phyloP scores from a whole-genome alignment of 305 asterid species.

The Plantago lanceolata region DNA sequence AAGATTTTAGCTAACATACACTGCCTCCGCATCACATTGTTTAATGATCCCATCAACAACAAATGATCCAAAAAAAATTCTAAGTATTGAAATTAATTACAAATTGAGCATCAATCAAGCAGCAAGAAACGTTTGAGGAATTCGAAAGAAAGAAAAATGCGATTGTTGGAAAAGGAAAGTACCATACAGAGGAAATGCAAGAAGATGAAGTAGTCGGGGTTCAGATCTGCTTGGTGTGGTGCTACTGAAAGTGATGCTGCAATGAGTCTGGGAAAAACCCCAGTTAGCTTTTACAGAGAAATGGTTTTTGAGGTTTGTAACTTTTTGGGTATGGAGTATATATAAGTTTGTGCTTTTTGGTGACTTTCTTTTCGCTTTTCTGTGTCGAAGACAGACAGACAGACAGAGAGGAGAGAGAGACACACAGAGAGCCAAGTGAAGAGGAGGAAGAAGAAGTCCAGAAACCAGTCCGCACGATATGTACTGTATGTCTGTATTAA shows the following conservation, averaged over 20 bases:
- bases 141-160: background rate
- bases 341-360: background rate
- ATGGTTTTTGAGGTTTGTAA: background rate
- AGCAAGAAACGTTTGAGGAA: background rate
- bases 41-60: background rate
- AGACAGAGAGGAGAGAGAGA: background rate
- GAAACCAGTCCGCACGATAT: conserved; percentile 3
- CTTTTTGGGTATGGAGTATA: conserved; percentile 6
- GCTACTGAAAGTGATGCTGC: conserved; percentile 11
- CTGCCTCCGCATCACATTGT: conserved; percentile 7
- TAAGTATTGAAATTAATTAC: background rate
- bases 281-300: conserved; percentile 19
- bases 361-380: conserved; percentile 4
- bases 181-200: conserved; percentile 33
- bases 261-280: conserved; percentile 4
- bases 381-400: conserved; percentile 1
- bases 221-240: conserved; percentile 37
- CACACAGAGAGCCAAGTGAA: background rate
- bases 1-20: no score
- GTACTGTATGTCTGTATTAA: no score
- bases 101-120: background rate
- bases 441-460: background rate
- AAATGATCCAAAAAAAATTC: background rate
- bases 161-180: background rate
- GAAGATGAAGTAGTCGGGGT: conserved; percentile 4